These are phyloP conservation scores for Rhizophagus sp. DNA, from an alignment of 192 early-diverging fungal genomes.

Conservation along the genomic window DNA sequence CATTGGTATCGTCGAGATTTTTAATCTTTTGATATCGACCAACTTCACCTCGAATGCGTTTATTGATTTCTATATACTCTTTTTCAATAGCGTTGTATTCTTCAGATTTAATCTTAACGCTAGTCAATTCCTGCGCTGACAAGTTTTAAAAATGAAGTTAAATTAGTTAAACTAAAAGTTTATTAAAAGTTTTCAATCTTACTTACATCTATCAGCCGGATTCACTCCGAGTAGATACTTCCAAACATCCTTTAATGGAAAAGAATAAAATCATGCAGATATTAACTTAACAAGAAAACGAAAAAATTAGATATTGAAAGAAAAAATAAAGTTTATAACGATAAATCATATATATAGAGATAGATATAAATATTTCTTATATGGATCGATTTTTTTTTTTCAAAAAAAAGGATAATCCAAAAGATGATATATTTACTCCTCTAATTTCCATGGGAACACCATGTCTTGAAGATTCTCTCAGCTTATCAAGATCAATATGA, in stretches of 20 bases:
- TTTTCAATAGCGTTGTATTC: constrained; percentile 61
- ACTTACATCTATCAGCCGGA: constrained; percentile 75
- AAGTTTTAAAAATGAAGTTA: not conserved
- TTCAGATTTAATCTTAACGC: constrained; percentile 45
- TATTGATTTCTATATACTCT: constrained; percentile 60
- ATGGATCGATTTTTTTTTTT: not conserved
- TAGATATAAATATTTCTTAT: not conserved
- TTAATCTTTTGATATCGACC: constrained; percentile 60
- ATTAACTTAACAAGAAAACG: constrained; percentile 24
- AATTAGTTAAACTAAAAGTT: no score
- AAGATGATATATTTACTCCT: constrained; percentile 43
- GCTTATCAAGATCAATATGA: constrained; percentile 78
- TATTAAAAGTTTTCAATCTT: not conserved
- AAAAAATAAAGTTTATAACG: not conserved
- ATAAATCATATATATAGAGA: not conserved
- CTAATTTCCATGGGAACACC: constrained; percentile 82
- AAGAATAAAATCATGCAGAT: constrained; percentile 3
- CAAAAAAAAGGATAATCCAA: not conserved
- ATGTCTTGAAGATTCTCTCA: constrained; percentile 72
- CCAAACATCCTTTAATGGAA: constrained; percentile 72
- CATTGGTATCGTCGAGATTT: constrained; percentile 33
- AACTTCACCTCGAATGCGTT: constrained; percentile 80
- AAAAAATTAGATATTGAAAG: not conserved
- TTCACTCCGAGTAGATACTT: constrained; percentile 84
- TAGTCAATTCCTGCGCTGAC: constrained; percentile 68